Conservation (phyloP, 176 grass and related monocot species). For the Oryza coarctata region DNA sequence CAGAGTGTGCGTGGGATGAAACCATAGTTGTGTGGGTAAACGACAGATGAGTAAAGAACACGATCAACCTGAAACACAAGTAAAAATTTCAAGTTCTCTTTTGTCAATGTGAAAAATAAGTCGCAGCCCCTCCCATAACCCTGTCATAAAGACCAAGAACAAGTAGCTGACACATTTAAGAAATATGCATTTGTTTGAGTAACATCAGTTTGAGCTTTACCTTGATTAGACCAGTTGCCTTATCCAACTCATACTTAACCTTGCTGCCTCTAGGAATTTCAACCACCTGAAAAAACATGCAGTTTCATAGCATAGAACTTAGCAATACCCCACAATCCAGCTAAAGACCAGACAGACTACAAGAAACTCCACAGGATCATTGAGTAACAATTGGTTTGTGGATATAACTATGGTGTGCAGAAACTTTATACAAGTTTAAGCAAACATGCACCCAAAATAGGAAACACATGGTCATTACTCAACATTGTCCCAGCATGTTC, state of each 20-base stretch:
- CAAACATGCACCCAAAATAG: neutral
- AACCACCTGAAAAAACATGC: conserved; percentile 55
- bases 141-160: neutral
- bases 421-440: conserved; percentile 1
- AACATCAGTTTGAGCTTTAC: conserved; percentile 38
- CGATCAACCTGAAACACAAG: conserved; percentile 80
- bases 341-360: neutral
- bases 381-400: neutral
- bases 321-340: neutral
- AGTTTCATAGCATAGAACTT: conserved; percentile 16
- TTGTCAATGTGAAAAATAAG: neutral
- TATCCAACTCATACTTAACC: conserved; percentile 96
- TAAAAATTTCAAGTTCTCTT: neutral
- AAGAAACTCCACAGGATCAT: neutral
- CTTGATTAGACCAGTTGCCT: conserved; percentile 87
- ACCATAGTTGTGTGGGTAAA: conserved; percentile 98
- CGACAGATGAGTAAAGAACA: conserved; percentile 96
- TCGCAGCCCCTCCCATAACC: conserved; percentile 1
- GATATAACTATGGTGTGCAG: neutral
- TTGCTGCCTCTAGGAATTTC: conserved; percentile 96
- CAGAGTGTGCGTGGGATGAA: conserved; percentile 94
- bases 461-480: conserved; percentile 1
- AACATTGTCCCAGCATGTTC: neutral
- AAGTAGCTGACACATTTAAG: neutral
- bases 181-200: neutral